phyloP scores from a whole-genome alignment of 345 rosid genomes.

The Linum lewisii region DNA sequence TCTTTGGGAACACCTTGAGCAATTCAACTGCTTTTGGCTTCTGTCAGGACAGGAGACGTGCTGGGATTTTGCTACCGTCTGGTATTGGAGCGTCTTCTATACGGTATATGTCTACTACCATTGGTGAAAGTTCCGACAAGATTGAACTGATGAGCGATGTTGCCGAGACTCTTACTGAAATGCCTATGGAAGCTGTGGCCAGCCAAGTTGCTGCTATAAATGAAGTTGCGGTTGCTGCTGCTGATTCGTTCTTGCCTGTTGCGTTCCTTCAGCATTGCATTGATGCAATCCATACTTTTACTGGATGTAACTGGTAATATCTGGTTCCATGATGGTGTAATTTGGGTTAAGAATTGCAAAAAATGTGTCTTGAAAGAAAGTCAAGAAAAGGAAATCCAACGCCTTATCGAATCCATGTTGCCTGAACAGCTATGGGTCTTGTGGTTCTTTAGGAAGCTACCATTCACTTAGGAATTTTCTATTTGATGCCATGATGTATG shows the following conservation, averaged over 20 bases:
- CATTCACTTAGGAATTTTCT: too few relatives aligned
- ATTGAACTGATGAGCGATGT: conserved; percentile 38
- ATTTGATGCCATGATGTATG: neutral
- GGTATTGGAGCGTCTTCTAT: conserved; percentile 28
- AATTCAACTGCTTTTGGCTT: conserved; percentile 18
- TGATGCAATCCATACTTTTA: conserved; percentile 48
- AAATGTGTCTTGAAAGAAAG: too few relatives aligned
- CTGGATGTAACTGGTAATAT: conserved; percentile 58
- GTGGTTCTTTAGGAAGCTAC: too few relatives aligned
- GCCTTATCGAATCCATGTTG: too few relatives aligned
- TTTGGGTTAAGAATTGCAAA: too few relatives aligned
- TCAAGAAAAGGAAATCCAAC: too few relatives aligned
- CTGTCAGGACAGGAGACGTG: conserved; percentile 21
- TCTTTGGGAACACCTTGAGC: conserved; percentile 16
- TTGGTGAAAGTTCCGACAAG: conserved; percentile 34
- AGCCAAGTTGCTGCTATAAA: conserved; percentile 45
- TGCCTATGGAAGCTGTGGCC: conserved; percentile 36
- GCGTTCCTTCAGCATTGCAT: conserved; percentile 58
- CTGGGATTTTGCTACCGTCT: conserved; percentile 21
- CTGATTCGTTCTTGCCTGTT: conserved; percentile 58
- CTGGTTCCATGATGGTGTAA: neutral
- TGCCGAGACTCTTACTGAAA: conserved; percentile 40
- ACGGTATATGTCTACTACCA: conserved; percentile 52
- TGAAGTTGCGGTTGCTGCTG: conserved; percentile 73
- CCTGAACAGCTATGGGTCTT: too few relatives aligned